phyloP scores from a whole-genome alignment of 805 yeast species.

The Kluyveromyces siamensis region DNA sequence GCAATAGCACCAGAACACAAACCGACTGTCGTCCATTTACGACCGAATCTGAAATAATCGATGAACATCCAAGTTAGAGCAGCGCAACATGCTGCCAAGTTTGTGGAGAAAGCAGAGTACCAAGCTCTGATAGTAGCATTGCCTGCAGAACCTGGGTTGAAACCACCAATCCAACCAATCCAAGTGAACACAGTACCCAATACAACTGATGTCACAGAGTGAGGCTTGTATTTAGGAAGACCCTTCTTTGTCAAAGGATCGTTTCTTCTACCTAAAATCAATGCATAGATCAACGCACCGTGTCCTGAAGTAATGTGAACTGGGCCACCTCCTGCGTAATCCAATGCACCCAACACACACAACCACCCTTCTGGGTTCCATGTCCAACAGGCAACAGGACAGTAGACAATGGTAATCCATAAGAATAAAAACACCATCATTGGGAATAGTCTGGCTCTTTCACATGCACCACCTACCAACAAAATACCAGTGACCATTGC shows the following conservation, averaged over 20 bases:
- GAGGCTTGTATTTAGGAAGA: constrained; percentile 88
- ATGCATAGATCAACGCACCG: constrained; percentile 90
- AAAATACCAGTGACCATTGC: constrained; percentile 88
- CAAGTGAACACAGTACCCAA: constrained; percentile 90
- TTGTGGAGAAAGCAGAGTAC: constrained; percentile 90
- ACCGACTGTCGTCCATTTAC: constrained; percentile 89
- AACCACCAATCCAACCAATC: constrained; percentile 96
- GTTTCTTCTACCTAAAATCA: constrained; percentile 84
- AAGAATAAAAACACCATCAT: constrained; percentile 90
- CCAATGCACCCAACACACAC: constrained; percentile 70
- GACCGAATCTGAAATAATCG: constrained; percentile 78
- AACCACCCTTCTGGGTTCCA: constrained; percentile 97
- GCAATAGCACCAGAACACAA: constrained; percentile 90
- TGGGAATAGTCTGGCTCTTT: constrained; percentile 92
- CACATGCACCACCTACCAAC: constrained; percentile 97
- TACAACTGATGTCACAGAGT: constrained; percentile 82
- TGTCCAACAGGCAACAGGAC: constrained; percentile 95
- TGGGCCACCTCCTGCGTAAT: constrained; percentile 98
- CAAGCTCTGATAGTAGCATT: constrained; percentile 87
- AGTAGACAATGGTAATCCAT: constrained; percentile 93
- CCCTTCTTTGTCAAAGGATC: constrained; percentile 58
- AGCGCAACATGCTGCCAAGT: constrained; percentile 88
- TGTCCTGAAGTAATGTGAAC: constrained; percentile 93
- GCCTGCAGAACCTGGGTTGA: constrained; percentile 98
- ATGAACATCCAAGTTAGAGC: constrained; percentile 91